Conservation (phyloP, 805 yeast genomes). For the Metschnikowia colocasiae region DNA sequence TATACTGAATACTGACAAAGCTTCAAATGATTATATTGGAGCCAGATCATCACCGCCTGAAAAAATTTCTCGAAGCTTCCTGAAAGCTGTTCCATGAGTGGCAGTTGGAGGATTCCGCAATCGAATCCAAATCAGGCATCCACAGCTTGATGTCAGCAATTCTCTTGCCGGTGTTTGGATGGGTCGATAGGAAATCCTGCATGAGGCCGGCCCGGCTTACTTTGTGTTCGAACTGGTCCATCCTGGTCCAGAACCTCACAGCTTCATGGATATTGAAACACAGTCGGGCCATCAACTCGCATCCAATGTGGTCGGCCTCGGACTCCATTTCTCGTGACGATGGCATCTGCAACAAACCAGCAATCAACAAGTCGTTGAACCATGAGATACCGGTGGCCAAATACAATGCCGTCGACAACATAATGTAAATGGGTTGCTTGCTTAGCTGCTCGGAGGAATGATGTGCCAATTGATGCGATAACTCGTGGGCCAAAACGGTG, state of each 20-base stretch:
- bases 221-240: conserved; percentile 45
- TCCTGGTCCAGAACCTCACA: conserved; percentile 75
- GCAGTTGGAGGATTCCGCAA: conserved; percentile 44
- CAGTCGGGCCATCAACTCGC: conserved; percentile 86
- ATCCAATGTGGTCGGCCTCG: conserved; percentile 93
- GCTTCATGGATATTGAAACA: conserved; percentile 81
- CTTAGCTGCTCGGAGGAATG: conserved; percentile 85
- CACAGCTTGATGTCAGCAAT: conserved; percentile 64
- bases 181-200: conserved; percentile 78
- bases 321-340: conserved; percentile 91
- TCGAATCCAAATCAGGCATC: conserved; percentile 55
- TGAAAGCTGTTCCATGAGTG: conserved; percentile 15
- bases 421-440: conserved; percentile 65
- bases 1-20: too few relatives aligned
- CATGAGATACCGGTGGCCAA: conserved; percentile 56
- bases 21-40: neutral
- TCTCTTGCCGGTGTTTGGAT: conserved; percentile 79
- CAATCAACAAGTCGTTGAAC: conserved; percentile 50
- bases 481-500: conserved; percentile 90
- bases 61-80: conserved; percentile 16
- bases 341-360: conserved; percentile 66
- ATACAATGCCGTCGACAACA: conserved; percentile 51
- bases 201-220: conserved; percentile 17
- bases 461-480: conserved; percentile 90
- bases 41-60: neutral